Evolutionary conservation across 495 filamentous ascomycete genomes (phyloP).

Genomic region (Echria macrotheca): DNA sequence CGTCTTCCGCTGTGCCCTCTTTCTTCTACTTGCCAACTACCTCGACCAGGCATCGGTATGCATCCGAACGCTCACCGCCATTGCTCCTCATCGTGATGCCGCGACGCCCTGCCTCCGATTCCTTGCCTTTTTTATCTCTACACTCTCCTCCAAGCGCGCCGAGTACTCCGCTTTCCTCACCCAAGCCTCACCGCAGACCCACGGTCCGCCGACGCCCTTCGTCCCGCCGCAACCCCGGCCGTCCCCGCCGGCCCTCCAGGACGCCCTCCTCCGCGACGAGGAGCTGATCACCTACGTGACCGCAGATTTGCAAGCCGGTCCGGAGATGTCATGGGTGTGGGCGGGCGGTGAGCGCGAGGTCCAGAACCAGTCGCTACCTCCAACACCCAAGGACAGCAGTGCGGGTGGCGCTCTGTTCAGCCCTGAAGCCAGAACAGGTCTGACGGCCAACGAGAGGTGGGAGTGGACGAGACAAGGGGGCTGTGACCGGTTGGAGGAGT

Average conservation of each 20-base stretch:
- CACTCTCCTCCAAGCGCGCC: slow-evolving; percentile 54
- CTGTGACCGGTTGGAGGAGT: slow-evolving; percentile 24
- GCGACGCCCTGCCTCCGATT: slow-evolving; percentile 79
- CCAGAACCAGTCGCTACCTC: slow-evolving; percentile 4
- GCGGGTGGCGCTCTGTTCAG: slow-evolving; percentile 21
- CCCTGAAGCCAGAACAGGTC: slow-evolving; percentile 20
- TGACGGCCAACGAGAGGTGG: slow-evolving; percentile 22
- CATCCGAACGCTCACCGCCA: slow-evolving; percentile 60
- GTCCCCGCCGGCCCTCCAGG: slow-evolving; percentile 27
- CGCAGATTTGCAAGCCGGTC: slow-evolving; percentile 81
- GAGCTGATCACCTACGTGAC: slow-evolving; percentile 87
- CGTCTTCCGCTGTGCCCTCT: slow-evolving; percentile 81
- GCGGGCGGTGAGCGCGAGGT: slow-evolving; percentile 49
- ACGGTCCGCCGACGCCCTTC: slow-evolving; percentile 6
- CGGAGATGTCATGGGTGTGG: slow-evolving; percentile 85
- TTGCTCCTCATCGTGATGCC: slow-evolving; percentile 63
- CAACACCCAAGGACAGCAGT: not conserved
- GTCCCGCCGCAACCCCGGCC: slow-evolving; percentile 11
- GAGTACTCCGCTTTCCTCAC: slow-evolving; percentile 37
- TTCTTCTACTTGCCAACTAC: slow-evolving; percentile 68
- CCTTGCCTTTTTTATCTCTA: slow-evolving; percentile 73
- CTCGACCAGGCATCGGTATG: slow-evolving; percentile 68
- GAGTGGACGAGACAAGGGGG: slow-evolving; percentile 18
- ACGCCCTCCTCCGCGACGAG: slow-evolving; percentile 68
- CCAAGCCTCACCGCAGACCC: too few species aligned